Evolutionary conservation across 805 yeast species (phyloP).

Genomic region (Ogataea dorogensis): DNA sequence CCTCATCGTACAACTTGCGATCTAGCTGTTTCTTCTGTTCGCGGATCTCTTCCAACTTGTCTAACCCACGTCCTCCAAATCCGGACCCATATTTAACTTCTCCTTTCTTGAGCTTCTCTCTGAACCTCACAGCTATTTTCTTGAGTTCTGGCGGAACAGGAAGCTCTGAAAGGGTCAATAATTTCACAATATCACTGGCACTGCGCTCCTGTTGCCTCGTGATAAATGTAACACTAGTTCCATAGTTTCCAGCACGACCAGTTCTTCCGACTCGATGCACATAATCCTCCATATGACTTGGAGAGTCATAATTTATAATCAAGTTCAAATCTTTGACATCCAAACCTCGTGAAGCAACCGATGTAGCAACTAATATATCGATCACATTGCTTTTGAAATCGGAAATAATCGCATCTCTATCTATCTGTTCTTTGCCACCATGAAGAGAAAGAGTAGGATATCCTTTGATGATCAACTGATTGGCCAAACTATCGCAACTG

Average conservation of each 20-base stretch:
- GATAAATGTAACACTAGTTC: conserved; percentile 71
- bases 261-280: conserved; percentile 96
- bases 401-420: conserved; percentile 69
- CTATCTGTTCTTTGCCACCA: conserved; percentile 89
- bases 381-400: conserved; percentile 63
- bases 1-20: conserved; percentile 44
- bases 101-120: conserved; percentile 62
- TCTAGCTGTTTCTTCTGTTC: conserved; percentile 50
- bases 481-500: conserved; percentile 71
- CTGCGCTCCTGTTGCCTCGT: conserved; percentile 58
- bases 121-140: conserved; percentile 53
- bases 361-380: conserved; percentile 80
- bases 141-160: conserved; percentile 52
- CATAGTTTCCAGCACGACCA: conserved; percentile 83
- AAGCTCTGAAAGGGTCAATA: conserved; percentile 56
- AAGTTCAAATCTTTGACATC: conserved; percentile 84
- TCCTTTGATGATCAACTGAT: conserved; percentile 50
- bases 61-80: conserved; percentile 91
- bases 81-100: conserved; percentile 66
- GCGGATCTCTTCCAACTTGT: conserved; percentile 65
- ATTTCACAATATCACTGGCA: conserved; percentile 68
- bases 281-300: conserved; percentile 90
- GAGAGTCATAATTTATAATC: conserved; percentile 80
- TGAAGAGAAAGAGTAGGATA: conserved; percentile 70
- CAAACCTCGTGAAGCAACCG: conserved; percentile 91